These are phyloP conservation scores for Phytophthora tubulina DNA, from an alignment of 352 stramenopile species.

Conservation along the genomic window DNA sequence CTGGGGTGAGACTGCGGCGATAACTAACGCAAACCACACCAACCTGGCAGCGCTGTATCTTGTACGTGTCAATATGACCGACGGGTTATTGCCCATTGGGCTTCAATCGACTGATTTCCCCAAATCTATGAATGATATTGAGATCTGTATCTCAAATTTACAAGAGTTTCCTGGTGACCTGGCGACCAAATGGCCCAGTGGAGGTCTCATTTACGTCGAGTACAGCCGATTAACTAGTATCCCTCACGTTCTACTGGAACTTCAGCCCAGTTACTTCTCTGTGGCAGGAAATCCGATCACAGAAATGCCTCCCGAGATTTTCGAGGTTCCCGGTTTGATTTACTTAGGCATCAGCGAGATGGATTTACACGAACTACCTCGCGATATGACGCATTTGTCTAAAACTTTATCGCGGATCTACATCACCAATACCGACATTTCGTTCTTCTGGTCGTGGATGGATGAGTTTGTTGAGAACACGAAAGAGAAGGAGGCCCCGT, in stretches of 20 bases:
- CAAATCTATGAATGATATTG: conserved; percentile 37
- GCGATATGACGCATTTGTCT: conserved; percentile 19
- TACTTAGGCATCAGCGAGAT: conserved; percentile 23
- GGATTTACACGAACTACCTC: conserved; percentile 17
- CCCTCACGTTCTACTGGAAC: conserved; percentile 14
- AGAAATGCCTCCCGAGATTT: conserved; percentile 26
- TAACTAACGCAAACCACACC: conserved; percentile 30
- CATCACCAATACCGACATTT: conserved; percentile 22
- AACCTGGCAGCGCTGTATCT: conserved; percentile 40
- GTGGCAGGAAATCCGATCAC: conserved; percentile 40
- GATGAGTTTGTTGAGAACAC: conserved; percentile 10
- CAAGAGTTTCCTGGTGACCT: conserved; percentile 39
- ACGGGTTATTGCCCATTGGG: conserved; percentile 40
- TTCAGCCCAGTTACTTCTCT: conserved; percentile 32
- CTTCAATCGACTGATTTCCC: conserved; percentile 47
- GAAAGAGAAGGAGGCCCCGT: not conserved
- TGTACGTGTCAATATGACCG: conserved; percentile 44
- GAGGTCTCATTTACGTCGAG: conserved; percentile 28
- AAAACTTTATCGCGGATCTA: not conserved
- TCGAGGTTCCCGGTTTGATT: conserved; percentile 9
- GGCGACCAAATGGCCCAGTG: conserved; percentile 37
- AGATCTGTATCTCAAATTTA: conserved; percentile 51
- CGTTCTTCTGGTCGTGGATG: conserved; percentile 25
- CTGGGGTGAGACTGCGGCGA: conserved; percentile 38
- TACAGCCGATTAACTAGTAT: conserved; percentile 23